These are phyloP conservation scores for Pythium myriotylum DNA, from an alignment of 352 stramenopile genomes.

Conservation along the genomic window DNA sequence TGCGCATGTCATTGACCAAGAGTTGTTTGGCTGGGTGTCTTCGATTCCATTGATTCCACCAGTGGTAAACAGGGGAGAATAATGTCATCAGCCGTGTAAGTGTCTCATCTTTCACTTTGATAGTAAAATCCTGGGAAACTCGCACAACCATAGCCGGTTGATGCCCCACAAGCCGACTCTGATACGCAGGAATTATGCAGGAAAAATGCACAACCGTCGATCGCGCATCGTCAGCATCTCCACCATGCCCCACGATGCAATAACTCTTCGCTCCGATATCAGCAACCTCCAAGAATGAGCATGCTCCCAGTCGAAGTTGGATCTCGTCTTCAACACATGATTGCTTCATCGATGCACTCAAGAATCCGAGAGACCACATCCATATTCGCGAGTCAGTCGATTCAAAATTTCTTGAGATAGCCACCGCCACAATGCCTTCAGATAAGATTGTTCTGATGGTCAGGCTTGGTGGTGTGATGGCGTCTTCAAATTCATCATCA, in stretches of 20 bases:
- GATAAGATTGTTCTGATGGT: slow-evolving; percentile 50
- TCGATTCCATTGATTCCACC: slow-evolving; percentile 84
- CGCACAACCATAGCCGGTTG: slow-evolving; percentile 59
- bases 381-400: slow-evolving; percentile 33
- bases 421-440: slow-evolving; percentile 52
- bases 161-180: slow-evolving; percentile 78
- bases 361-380: slow-evolving; percentile 59
- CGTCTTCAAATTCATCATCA: slow-evolving; percentile 88
- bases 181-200: slow-evolving; percentile 74
- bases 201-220: slow-evolving; percentile 48
- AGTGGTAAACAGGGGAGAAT: slow-evolving; percentile 76
- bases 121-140: slow-evolving; percentile 48
- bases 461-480: slow-evolving; percentile 82
- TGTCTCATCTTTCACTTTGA: slow-evolving; percentile 76
- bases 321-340: slow-evolving; percentile 87
- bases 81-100: slow-evolving; percentile 80
- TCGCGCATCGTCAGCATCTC: slow-evolving; percentile 1
- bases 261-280: slow-evolving; percentile 34
- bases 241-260: slow-evolving; percentile 18
- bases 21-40: slow-evolving; percentile 66
- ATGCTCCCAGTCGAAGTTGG: slow-evolving; percentile 58
- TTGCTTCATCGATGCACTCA: slow-evolving; percentile 64
- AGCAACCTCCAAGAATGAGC: slow-evolving; percentile 45
- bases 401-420: slow-evolving; percentile 42
- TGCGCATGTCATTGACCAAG: slow-evolving; percentile 45